Evolutionary conservation across 805 yeast genomes (phyloP), one percentile per base, ranked within the genome.

Genomic region (Tetrapisispora namnaoensis): DNA sequence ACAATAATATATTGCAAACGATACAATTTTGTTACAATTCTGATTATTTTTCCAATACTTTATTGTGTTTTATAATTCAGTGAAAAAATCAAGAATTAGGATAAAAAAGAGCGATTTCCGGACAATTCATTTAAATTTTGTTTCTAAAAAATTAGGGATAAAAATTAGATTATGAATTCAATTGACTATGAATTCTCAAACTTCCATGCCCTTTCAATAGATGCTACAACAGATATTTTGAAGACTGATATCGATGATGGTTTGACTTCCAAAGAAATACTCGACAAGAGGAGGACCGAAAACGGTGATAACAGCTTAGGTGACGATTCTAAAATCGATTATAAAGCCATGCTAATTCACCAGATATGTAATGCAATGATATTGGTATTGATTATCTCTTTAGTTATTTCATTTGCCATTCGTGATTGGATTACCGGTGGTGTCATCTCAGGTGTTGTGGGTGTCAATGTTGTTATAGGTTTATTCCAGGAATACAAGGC

Each of bases 401-500:
- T 98, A 6, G 76, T 77, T 3, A 76, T 93, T 44, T 80, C 95
- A 51, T 85, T 93, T 58, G 72, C 87, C 57, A 87, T 93, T 86
- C 95, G 95, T 24, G 95, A 93, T 68, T 80, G 83, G 53, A 96
- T 93, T 61, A 98, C 95, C 59, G 95, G 98, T 14, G 74, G 95
- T 39, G 83, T 91, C 50, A 93, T 93, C 60, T 80, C 96, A 0
- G 74, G 89, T 52, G 99, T 98, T 7, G 87, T 93, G 36, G 62
- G 82, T 42, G 86, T 93, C 55, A 98, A 93, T 46, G 97, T 93
- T 18, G 77, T 89, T 7, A 98, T 93, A 36, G 99, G 99, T 0
- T 85, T 91, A 63, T 86, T 88, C 41, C 99, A 93, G 69, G 99
- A 93, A 66, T 91, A 89, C 63, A 78, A 97, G 60, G 87, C 95